These are phyloP conservation scores for Gliomastix tumulicola DNA, from an alignment of 2,329 filamentous ascomycete genomes.

Conservation along the genomic window DNA sequence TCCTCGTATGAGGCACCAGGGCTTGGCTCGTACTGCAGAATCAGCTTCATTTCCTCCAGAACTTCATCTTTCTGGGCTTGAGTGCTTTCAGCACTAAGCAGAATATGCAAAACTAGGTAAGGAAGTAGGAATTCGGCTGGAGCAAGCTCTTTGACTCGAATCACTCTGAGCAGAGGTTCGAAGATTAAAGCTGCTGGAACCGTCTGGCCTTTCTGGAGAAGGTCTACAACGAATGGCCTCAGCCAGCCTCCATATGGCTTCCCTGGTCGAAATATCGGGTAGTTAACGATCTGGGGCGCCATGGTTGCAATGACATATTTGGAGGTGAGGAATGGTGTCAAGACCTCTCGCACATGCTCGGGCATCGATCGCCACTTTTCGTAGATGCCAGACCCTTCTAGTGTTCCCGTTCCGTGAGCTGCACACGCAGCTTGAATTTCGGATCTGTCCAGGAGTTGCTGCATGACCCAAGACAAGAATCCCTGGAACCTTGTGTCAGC, in stretches of 20 bases:
- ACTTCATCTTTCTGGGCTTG: conserved; percentile 59
- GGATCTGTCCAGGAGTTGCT: conserved; percentile 76
- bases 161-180: conserved; percentile 71
- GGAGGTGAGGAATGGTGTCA: conserved; percentile 85
- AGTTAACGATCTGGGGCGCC: conserved; percentile 48
- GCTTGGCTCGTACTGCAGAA: conserved; percentile 57
- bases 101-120: conserved; percentile 76
- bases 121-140: conserved; percentile 86
- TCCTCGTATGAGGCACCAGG: conserved; percentile 49
- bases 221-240: conserved; percentile 69
- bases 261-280: conserved; percentile 69
- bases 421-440: conserved; percentile 57
- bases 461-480: conserved; percentile 90
- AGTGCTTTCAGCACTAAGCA: conserved; percentile 60
- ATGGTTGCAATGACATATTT: conserved; percentile 68
- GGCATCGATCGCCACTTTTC: conserved; percentile 74
- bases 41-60: conserved; percentile 63
- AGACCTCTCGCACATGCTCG: conserved; percentile 67
- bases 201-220: conserved; percentile 72
- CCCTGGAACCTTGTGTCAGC: conserved; percentile 84
- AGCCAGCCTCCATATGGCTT: conserved; percentile 77
- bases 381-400: conserved; percentile 53
- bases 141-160: conserved; percentile 77
- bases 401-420: conserved; percentile 26
- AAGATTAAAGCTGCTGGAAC: conserved; percentile 72